A percentile compares a stretch with the other conserved stretches of the same genome.
Evolutionary conservation across 2,329 filamentous ascomycete species (phyloP).

Genomic region (Huntiella decipiens): DNA sequence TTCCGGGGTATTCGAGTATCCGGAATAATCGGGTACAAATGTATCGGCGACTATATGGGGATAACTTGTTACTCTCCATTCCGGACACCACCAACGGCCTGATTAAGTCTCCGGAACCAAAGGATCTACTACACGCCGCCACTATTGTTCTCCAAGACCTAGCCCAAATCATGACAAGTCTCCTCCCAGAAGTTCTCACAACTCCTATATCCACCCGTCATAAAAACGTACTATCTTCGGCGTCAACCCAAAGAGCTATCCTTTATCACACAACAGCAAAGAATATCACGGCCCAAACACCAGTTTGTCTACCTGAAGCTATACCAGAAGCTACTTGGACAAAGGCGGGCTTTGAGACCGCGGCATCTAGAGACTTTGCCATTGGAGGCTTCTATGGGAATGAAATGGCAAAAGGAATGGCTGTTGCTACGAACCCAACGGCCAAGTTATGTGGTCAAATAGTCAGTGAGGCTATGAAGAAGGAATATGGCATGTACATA

Average conservation of each 20-base stretch:
- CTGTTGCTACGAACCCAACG: constrained; percentile 46
- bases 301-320: constrained; percentile 20
- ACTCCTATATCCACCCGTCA: constrained; percentile 42
- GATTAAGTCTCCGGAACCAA: constrained; percentile 19
- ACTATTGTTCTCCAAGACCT: constrained; percentile 31
- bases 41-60: constrained; percentile 40
- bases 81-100: constrained; percentile 23
- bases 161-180: constrained; percentile 36
- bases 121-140: constrained; percentile 23
- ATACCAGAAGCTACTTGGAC: constrained; percentile 31
- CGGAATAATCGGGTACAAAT: constrained; percentile 60
- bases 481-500: constrained; percentile 28
- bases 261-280: constrained; percentile 43
- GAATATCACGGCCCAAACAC: constrained; percentile 17
- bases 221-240: constrained; percentile 46
- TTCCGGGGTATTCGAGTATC: constrained; percentile 51
- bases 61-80: constrained; percentile 32
- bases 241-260: constrained; percentile 52
- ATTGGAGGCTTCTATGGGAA: constrained; percentile 46
- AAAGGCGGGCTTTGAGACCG: constrained; percentile 39
- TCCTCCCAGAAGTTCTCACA: constrained; percentile 31
- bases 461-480: constrained; percentile 50
- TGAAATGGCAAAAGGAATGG: constrained; percentile 43
- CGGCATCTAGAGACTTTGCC: constrained; percentile 43
- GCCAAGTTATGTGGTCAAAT: constrained; percentile 53